Evolutionary conservation across 2,329 filamentous ascomycete species (phyloP).

Genomic region (Aspergillus pseudotamarii): DNA sequence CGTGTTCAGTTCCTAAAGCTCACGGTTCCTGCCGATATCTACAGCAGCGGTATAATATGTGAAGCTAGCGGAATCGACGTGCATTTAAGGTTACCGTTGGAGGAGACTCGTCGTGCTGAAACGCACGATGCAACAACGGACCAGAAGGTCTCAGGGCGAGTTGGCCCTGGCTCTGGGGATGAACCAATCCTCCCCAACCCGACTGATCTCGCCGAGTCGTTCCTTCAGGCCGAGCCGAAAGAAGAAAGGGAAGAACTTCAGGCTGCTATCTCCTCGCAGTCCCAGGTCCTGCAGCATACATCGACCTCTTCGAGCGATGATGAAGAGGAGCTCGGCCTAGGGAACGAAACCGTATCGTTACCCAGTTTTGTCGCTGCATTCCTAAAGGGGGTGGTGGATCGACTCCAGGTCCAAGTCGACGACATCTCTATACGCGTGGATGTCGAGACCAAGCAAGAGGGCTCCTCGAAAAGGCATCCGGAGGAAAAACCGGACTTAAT

Average conservation of each 20-base stretch:
- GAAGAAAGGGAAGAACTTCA: conserved; percentile 62
- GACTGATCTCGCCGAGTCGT: conserved; percentile 62
- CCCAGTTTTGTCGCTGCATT: conserved; percentile 64
- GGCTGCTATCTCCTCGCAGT: conserved; percentile 57
- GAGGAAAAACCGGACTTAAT: conserved; percentile 42
- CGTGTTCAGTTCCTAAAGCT: conserved; percentile 75
- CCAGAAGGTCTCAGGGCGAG: conserved; percentile 16
- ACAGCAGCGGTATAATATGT: conserved; percentile 78
- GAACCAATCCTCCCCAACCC: conserved; percentile 54
- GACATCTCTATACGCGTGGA: conserved; percentile 58
- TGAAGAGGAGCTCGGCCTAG: conserved; percentile 54
- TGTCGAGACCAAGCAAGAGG: conserved; percentile 48
- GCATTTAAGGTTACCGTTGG: conserved; percentile 59
- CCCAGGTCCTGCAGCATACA: conserved; percentile 55
- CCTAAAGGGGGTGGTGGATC: conserved; percentile 60
- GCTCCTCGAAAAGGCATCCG: conserved; percentile 34
- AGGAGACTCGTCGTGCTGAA: conserved; percentile 36
- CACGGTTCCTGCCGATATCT: conserved; percentile 85
- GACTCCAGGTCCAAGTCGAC: conserved; percentile 57
- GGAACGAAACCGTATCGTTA: conserved; percentile 57
- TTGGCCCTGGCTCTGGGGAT: conserved; percentile 30
- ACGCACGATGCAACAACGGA: conserved; percentile 31
- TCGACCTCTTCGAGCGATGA: conserved; percentile 50
- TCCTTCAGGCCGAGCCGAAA: conserved; percentile 59
- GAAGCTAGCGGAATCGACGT: conserved; percentile 82